Evolutionary conservation across 805 yeast genomes (phyloP), one percentile per base, ranked within the genome.

Genomic region (Cyberlindnera amylophila): DNA sequence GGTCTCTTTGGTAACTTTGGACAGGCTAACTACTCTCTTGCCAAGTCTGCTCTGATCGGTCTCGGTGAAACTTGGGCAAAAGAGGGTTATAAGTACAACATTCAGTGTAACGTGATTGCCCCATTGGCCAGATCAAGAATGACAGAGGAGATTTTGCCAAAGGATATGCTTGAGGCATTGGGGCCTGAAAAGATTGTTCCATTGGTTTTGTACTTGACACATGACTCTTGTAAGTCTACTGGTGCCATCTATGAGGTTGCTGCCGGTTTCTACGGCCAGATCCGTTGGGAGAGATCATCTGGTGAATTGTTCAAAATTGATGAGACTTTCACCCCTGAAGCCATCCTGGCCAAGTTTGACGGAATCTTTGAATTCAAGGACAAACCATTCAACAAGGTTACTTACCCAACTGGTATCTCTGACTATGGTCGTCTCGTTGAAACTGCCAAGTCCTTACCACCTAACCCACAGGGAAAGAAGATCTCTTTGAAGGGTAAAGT

Each of bases 1-100:
- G 99, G 99, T 17, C 73, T 91, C 51, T 91, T 84, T 63, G 99
- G 99, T 49, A 89, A 89, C 68, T 91, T 90, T 67, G 99, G 99
- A 38, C 99, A 91, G 69, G 79, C 96, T 32, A 91, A 91, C 69
- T 91, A 91, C 67, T 81, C 96, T 1, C 90, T 96, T 23, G 97
- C 96, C 17, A 91, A 91, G 65, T 70, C 86, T 49, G 98, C 86
- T 14, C 70, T 89, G 40, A 86, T 91, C 43, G 98, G 97, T 10
- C 79, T 91, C 55, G 84, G 95, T 36, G 96, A 91, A 66, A 89
- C 97, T 8, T 76, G 90, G 59, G 96, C 97, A 19, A 90, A 88
- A 68, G 99, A 91, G 67, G 99, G 99, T 52, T 76, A 64, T 39
- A 86, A 75, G 61, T 79, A 85, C 69, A 88, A 89, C 68, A 91